Base-by-base conservation (phyloP, 768 basidiomycete genomes). In the Hemileccinum rubropunctum region DNA sequence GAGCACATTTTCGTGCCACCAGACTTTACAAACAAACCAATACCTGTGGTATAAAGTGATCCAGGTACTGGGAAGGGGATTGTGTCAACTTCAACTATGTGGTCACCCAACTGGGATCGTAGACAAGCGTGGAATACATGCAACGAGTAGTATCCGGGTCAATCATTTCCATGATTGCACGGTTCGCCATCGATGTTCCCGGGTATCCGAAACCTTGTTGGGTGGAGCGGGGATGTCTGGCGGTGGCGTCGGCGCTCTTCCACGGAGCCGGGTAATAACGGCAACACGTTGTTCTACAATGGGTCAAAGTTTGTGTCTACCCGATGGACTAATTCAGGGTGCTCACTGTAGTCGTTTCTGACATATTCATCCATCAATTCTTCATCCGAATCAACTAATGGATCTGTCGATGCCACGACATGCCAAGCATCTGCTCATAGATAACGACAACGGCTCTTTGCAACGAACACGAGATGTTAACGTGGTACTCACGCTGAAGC, bases 371-470 rank as follows among this genome's bases (percentile, higher is more conserved):
- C 84, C 47, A 75, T 71, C 48, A 74, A 66, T 59, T 91, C 88
- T 34, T 85, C 84, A 56, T 90, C 88, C 12, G 88, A 88, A 68
- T 88, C 86, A 12, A 69, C 71, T 14, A 89, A 70, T 14, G 87
- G 84, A 60, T 90, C 86, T 32, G 75, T 74, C 23, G 76, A 79
- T 34, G 75, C 75, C 26, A 82, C 76, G 28, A 80, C 69, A 58
- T 84, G 81, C 86, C 86, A 90, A 7, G 88, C 86, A 50, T 90
- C 88, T 91, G 69, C 28, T 37, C 40, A 42, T 26, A 18, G 28
- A 47, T 43, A 18, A 32, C 23, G 17, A 15, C 20, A 18, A 32
- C 23, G 17, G n/a, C 20, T 1, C 13, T 51, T 27, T 30, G 40
- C 30, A 42, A 27, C 34, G 0, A 23, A 51, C 41, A 23, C 14